These are phyloP conservation scores for Pestalotiopsis sp. DNA, from an alignment of 2,329 filamentous ascomycete genomes.

Conservation along the genomic window DNA sequence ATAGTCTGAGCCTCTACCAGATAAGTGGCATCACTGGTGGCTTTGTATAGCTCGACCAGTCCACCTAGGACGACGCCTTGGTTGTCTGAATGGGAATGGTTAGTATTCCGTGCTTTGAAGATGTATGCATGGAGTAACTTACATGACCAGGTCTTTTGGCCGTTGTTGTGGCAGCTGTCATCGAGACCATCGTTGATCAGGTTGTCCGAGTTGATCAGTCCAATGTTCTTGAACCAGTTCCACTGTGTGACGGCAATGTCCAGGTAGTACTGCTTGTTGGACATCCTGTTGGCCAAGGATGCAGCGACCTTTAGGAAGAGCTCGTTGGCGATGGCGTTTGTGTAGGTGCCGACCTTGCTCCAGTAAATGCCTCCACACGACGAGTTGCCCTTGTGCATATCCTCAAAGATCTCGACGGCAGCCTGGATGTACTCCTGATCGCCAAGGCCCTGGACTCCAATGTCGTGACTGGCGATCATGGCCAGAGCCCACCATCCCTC, in stretches of 20 bases:
- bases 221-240: conserved; percentile 53
- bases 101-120: not conserved
- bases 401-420: conserved; percentile 52
- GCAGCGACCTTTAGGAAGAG: conserved; percentile 55
- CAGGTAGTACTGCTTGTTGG: conserved; percentile 42
- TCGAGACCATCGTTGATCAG: conserved; percentile 57
- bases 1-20: conserved; percentile 46
- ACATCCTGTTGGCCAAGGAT: conserved; percentile 52
- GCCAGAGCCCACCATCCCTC: conserved; percentile 66
- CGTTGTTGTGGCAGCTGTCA: conserved; percentile 50
- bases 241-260: conserved; percentile 50
- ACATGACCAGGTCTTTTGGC: conserved; percentile 47
- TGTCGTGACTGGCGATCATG: conserved; percentile 54
- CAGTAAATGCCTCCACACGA: conserved; percentile 59
- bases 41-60: conserved; percentile 51
- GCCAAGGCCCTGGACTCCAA: conserved; percentile 35
- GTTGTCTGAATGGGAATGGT: conserved; percentile 39
- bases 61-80: conserved; percentile 58
- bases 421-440: conserved; percentile 48
- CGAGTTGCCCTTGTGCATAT: conserved; percentile 48
- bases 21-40: conserved; percentile 42
- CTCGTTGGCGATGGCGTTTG: conserved; percentile 59
- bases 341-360: conserved; percentile 53
- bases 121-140: not conserved
- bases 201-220: conserved; percentile 51